These are phyloP conservation scores for Fraxinus quadrangulata DNA, from an alignment of 257 asterid species.

Conservation along the genomic window DNA sequence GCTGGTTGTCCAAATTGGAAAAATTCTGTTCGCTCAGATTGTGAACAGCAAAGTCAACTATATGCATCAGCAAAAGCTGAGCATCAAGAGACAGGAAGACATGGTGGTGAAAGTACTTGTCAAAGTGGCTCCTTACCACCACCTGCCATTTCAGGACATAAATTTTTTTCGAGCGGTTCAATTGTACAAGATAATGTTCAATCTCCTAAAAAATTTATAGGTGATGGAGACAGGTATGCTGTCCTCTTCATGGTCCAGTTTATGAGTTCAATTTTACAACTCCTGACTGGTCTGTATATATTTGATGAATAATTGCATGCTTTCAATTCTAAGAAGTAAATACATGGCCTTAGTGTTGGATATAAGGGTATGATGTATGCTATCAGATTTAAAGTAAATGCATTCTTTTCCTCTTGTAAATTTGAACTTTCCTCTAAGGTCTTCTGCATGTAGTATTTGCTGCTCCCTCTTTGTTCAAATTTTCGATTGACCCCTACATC, in stretches of 20 bases:
- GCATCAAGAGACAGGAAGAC: slow-evolving; percentile 50
- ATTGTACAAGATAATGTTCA: slow-evolving; percentile 45
- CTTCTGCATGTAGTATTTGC: neutral
- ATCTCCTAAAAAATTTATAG: slow-evolving; percentile 51
- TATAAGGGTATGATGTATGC: neutral
- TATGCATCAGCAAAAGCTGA: slow-evolving; percentile 36
- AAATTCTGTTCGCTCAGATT: slow-evolving; percentile 55
- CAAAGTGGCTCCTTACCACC: slow-evolving; percentile 50
- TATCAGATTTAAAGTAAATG: neutral
- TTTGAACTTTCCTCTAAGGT: neutral
- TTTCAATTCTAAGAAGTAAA: neutral
- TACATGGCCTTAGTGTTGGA: neutral
- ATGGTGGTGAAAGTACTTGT: slow-evolving; percentile 44
- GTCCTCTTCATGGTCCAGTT: neutral
- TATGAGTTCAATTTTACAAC: neutral
- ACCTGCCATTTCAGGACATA: slow-evolving; percentile 46
- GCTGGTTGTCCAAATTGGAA: slow-evolving; percentile 67
- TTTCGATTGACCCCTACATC: neutral
- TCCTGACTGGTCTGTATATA: neutral
- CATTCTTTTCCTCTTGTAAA: neutral
- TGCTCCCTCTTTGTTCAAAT: neutral
- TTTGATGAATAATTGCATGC: neutral
- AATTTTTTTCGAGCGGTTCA: slow-evolving; percentile 56
- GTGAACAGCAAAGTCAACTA: slow-evolving; percentile 47
- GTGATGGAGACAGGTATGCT: slow-evolving; percentile 81